These are phyloP conservation scores for Moricandia arvensis DNA, from an alignment of 345 rosid species.

Conservation along the genomic window DNA sequence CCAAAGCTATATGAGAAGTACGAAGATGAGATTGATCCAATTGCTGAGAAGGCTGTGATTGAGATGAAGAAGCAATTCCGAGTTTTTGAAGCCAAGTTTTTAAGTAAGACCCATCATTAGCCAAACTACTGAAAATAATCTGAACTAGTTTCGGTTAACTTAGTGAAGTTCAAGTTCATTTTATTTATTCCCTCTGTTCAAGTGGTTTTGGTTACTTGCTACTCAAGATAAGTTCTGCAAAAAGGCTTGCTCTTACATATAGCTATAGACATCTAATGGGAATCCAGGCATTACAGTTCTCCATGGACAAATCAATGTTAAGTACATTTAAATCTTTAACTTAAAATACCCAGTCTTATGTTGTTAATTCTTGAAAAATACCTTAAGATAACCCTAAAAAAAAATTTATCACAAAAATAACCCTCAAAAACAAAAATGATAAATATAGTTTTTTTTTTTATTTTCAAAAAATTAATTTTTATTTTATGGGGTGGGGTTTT, in stretches of 20 bases:
- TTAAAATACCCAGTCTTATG: neutral
- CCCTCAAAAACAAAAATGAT: too few species aligned
- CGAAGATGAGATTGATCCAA: conserved; percentile 76
- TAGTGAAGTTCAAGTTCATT: conserved; percentile 21
- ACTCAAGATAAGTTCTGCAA: neutral
- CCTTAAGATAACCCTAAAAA: too few species aligned
- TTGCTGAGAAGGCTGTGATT: conserved; percentile 64
- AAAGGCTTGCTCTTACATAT: neutral
- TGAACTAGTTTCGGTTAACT: neutral
- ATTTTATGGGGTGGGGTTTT: too few species aligned
- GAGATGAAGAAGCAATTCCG: conserved; percentile 65
- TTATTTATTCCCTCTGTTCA: conserved; percentile 1
- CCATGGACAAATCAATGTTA: neutral
- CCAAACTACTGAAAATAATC: neutral
- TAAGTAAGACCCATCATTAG: conserved; percentile 52
- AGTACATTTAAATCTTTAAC: neutral
- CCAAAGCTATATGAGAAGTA: conserved; percentile 77
- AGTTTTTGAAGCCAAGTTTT: conserved; percentile 59
- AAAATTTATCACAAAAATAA: too few species aligned
- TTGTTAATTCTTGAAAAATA: too few species aligned
- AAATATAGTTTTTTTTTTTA: too few species aligned
- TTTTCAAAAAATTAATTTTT: too few species aligned
- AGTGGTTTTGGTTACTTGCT: conserved; percentile 26
- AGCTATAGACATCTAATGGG: neutral
- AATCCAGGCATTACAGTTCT: neutral